Evolutionary conservation across 306 rosid genomes (phyloP).

Genomic region (Malus sieversii): DNA sequence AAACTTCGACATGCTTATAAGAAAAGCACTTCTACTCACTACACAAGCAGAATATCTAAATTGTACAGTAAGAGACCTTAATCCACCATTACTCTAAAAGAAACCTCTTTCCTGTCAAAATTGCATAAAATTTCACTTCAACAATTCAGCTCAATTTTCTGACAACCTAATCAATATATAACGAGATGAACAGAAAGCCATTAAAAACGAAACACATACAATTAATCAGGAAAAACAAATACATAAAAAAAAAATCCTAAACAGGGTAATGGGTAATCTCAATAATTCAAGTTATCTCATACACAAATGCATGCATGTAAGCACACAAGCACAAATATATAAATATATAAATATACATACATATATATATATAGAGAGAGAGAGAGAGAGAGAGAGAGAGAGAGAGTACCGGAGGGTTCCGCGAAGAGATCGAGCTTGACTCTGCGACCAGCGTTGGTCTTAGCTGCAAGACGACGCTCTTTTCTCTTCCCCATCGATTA

Average conservation of each 20-base stretch:
- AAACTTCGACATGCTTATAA: not conserved
- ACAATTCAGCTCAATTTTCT: not conserved
- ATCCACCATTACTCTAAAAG: not conserved
- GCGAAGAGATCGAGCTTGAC: conserved; percentile 95
- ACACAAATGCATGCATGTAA: not conserved
- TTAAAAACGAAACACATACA: not conserved
- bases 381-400: not conserved
- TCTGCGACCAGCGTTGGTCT: conserved; percentile 80
- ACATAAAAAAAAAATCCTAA: not conserved
- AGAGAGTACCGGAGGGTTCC: conserved; percentile 86
- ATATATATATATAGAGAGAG: not conserved
- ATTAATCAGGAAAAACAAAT: not conserved
- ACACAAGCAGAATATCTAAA: not conserved
- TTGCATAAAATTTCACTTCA: not conserved
- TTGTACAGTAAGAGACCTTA: not conserved
- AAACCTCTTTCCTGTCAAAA: not conserved
- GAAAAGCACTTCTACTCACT: not conserved
- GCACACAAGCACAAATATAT: too few relatives aligned
- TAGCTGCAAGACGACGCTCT: conserved; percentile 92
- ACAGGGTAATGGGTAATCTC: not conserved
- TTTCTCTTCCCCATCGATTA: conserved; percentile 82
- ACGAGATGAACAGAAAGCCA: not conserved
- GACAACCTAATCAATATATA: not conserved
- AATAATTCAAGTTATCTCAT: not conserved
- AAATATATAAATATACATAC: not conserved